Conservation (phyloP, 148 eudicot genomes). For the Spergularia marina region DNA sequence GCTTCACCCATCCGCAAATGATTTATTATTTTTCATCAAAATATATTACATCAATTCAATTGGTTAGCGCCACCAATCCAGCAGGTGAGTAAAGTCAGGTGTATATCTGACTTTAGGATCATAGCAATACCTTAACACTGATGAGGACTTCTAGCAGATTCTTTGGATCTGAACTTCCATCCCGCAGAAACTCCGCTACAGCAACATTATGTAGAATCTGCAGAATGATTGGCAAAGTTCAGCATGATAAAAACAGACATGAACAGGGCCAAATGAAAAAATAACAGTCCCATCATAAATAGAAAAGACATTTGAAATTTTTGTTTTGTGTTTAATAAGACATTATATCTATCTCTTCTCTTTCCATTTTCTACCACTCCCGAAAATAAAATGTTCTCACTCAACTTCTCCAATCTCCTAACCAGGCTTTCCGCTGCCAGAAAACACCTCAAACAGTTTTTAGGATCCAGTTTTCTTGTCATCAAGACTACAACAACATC, state of each 20-base stretch:
- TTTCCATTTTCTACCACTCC: too few relatives aligned
- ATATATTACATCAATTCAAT: not conserved
- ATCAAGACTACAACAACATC: too few relatives aligned
- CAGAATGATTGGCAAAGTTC: conserved; percentile 11
- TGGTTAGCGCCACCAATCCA: not conserved
- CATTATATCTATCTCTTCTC: too few relatives aligned
- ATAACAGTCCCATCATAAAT: too few relatives aligned
- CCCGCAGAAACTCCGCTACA: conserved; percentile 56
- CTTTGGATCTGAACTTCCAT: conserved; percentile 74
- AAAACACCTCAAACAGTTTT: too few relatives aligned
- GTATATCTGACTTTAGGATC: not conserved
- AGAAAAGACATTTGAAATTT: not conserved
- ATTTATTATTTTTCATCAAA: not conserved
- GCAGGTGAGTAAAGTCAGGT: not conserved
- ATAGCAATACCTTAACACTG: conserved; percentile 59
- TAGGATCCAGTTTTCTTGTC: too few relatives aligned
- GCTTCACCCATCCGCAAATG: not conserved
- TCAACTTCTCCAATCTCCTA: too few relatives aligned
- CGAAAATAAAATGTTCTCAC: too few relatives aligned
- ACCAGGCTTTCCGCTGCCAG: too few relatives aligned
- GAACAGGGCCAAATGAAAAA: not conserved
- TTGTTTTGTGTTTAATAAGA: too few relatives aligned
- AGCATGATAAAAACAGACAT: conserved; percentile 9
- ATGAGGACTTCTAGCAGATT: conserved; percentile 64
- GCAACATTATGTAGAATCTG: conserved; percentile 84